A percentile compares a stretch with the other conserved stretches of the same genome.
These are phyloP conservation scores for Tolypocladium cylindrosporum DNA, from an alignment of 2,329 filamentous ascomycete species.

Conservation along the genomic window DNA sequence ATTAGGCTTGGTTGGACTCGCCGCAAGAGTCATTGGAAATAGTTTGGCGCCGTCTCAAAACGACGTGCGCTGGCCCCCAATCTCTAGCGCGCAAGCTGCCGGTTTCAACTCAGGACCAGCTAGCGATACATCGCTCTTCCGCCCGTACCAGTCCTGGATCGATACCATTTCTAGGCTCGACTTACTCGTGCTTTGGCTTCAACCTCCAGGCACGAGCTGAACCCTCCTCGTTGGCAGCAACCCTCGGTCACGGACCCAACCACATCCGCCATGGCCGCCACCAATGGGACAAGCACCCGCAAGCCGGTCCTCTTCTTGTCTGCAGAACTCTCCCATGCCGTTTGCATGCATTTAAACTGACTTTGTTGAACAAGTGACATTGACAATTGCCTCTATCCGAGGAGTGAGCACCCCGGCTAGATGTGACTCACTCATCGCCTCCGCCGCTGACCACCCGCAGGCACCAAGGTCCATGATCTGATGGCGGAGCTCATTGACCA, in stretches of 20 bases:
- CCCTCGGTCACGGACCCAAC: neutral
- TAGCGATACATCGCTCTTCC: neutral
- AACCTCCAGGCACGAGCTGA: neutral
- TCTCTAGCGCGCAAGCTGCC: neutral
- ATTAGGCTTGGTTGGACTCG: neutral
- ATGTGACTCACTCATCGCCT: neutral
- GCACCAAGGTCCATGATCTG: conserved; percentile 71
- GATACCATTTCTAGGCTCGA: neutral
- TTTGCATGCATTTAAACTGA: neutral
- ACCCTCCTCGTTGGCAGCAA: neutral
- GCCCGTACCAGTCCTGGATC: neutral
- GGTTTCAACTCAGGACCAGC: neutral
- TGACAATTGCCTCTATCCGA: conserved; percentile 94
- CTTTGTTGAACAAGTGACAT: conserved; percentile 65
- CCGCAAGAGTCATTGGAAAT: neutral
- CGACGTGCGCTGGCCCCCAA: neutral
- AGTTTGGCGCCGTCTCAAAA: neutral
- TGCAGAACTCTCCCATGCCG: conserved; percentile 3
- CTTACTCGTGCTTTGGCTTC: neutral
- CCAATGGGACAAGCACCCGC: conserved; percentile 20
- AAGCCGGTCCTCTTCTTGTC: conserved; percentile 36
- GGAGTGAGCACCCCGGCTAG: conserved; percentile 45
- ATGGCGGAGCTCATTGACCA: conserved; percentile 76
- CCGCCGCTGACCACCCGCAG: conserved; percentile 25
- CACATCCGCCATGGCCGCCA: conserved; percentile 18